Percentiles rank a stretch among this genome's conserved stretches.
Conservation (phyloP, 2,329 filamentous ascomycete genomes). For the Aureobasidium melanogenum region DNA sequence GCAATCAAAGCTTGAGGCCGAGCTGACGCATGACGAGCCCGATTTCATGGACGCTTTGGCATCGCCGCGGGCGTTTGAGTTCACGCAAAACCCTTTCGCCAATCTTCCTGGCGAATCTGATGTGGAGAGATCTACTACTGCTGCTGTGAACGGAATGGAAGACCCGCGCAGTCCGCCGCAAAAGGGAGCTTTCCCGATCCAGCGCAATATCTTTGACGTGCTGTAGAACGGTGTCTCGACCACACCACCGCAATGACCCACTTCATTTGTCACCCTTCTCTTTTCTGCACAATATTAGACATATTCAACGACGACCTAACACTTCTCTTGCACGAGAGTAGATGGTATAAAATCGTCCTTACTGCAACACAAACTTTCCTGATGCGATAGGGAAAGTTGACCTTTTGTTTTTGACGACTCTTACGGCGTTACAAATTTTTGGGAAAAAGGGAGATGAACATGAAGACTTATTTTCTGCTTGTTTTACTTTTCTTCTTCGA, state of each 20-base stretch:
- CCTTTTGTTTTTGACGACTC: background rate
- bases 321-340: background rate
- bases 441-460: background rate
- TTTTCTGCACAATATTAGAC: constrained; percentile 8
- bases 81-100: constrained; percentile 60
- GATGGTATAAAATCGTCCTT: background rate
- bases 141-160: constrained; percentile 44
- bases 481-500: background rate
- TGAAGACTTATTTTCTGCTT: background rate
- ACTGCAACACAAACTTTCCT: background rate
- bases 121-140: constrained; percentile 38
- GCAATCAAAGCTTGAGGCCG: constrained; percentile 24
- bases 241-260: background rate
- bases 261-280: background rate
- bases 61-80: constrained; percentile 64
- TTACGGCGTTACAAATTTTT: constrained; percentile 1
- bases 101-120: constrained; percentile 25
- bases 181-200: constrained; percentile 64
- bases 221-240: constrained; percentile 41
- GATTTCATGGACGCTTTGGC: constrained; percentile 47
- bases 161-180: constrained; percentile 70
- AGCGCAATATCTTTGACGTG: constrained; percentile 68
- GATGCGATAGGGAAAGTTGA: background rate
- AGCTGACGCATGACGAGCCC: constrained; percentile 15
- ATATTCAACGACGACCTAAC: background rate